These are phyloP conservation scores for Phytophthora agathidicida DNA, from an alignment of 352 stramenopile species.

Conservation along the genomic window DNA sequence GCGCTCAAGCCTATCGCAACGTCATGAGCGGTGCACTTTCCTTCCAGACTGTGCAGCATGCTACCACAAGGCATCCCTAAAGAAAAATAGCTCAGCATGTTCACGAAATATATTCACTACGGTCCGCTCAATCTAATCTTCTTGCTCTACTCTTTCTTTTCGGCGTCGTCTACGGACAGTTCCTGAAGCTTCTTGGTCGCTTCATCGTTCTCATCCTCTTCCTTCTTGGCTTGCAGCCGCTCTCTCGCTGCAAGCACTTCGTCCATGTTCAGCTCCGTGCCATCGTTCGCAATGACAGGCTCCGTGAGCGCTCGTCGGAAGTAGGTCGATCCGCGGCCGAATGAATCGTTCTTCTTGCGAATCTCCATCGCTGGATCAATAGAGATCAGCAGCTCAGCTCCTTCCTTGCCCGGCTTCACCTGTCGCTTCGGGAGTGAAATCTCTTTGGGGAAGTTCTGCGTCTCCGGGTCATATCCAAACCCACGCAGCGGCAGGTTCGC, in stretches of 20 bases:
- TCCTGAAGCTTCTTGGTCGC: conserved; percentile 19
- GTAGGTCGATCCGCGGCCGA: conserved; percentile 78
- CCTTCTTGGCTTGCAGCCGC: conserved; percentile 37
- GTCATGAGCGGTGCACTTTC: conserved; percentile 25
- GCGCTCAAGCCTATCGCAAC: conserved; percentile 71
- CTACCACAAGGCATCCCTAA: background rate
- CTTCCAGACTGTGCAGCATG: background rate
- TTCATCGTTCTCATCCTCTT: conserved; percentile 34
- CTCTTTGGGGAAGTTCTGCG: conserved; percentile 74
- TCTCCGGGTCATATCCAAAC: conserved; percentile 88
- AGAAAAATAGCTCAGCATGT: conserved; percentile 4
- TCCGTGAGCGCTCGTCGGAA: conserved; percentile 80
- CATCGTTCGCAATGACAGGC: conserved; percentile 80
- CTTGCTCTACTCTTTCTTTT: conserved; percentile 17
- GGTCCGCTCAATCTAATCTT: background rate
- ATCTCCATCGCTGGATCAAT: conserved; percentile 71
- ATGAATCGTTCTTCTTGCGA: conserved; percentile 80
- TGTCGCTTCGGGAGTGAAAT: conserved; percentile 80
- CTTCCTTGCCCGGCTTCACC: conserved; percentile 73
- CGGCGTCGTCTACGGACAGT: conserved; percentile 9
- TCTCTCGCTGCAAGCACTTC: conserved; percentile 71
- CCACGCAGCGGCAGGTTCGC: conserved; percentile 78
- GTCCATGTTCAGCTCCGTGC: conserved; percentile 84
- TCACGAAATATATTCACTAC: conserved; percentile 34
- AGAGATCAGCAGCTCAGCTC: conserved; percentile 63